Evolutionary conservation across 192 early-diverging fungal genomes (phyloP).

Genomic region (Backusella circina): DNA sequence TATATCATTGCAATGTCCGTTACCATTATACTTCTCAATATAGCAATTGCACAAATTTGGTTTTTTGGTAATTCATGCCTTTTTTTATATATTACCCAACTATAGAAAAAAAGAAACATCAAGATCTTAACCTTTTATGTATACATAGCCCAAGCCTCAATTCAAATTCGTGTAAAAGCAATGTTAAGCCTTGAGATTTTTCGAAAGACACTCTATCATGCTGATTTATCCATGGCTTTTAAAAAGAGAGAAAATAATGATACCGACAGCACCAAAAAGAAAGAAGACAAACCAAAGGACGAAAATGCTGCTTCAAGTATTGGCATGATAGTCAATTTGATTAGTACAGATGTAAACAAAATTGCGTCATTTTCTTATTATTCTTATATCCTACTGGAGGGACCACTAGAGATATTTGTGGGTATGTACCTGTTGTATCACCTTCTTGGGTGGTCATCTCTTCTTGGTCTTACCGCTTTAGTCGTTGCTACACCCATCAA

Average conservation of each 20-base stretch:
- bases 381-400: slow-evolving; percentile 45
- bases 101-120: slow-evolving; percentile 28
- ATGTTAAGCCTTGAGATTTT: slow-evolving; percentile 52
- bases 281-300: slow-evolving; percentile 14
- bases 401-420: slow-evolving; percentile 60
- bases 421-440: slow-evolving; percentile 66
- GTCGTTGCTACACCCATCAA: slow-evolving; percentile 36
- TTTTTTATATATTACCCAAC: not conserved
- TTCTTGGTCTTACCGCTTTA: slow-evolving; percentile 68
- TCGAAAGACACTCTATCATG: slow-evolving; percentile 49
- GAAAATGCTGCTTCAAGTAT: slow-evolving; percentile 25
- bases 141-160: slow-evolving; percentile 1
- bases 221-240: slow-evolving; percentile 37
- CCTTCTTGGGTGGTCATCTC: slow-evolving; percentile 74
- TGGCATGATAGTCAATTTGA: slow-evolving; percentile 71
- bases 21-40: slow-evolving; percentile 45
- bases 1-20: slow-evolving; percentile 51
- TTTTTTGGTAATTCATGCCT: slow-evolving; percentile 15
- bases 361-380: slow-evolving; percentile 48
- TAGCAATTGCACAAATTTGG: slow-evolving; percentile 20
- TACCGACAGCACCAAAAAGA: slow-evolving; percentile 21
- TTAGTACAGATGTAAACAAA: slow-evolving; percentile 64
- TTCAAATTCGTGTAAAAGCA: slow-evolving; percentile 30
- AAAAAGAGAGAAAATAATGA: slow-evolving; percentile 25
- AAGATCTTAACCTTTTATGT: slow-evolving; percentile 4